Evolutionary conservation across 1,139 yeast species (phyloP), one percentile per base, ranked within the genome.

Genomic region (Pichia inconspicua): DNA sequence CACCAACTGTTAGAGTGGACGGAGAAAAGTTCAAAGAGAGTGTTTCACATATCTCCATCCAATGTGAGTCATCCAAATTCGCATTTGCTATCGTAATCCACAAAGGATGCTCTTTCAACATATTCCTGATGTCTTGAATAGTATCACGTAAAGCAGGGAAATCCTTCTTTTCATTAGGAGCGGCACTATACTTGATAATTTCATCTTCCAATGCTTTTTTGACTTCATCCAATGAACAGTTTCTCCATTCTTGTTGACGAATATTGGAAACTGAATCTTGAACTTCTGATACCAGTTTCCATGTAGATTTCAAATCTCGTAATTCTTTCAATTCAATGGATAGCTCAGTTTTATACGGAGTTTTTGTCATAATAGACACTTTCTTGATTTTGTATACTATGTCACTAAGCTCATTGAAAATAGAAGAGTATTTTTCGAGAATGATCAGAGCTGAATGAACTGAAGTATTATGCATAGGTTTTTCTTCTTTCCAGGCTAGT

Each of bases 111-210:
- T 68, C 63, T 47, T 71, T 70, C 28, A 75, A 56, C 36, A 74
- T 62, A 2, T 62, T 58, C 49, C 75, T 75, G 6, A 85, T 63
- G 0, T 62, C 59, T 14, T 65, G 66, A 54, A 80, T 81, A 31
- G 83, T 70, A 40, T 75, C 75, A 54, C 77, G 84, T 60, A 82
- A 84, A 0, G 90, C 88, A 1, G 81, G 70, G 60, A 85, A 84
- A 54, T 82, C 89, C 8, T 88, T 73, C 22, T 83, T 72, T 19
- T 15, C 37, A 34, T 34, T 34, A 6, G 37, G 15, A 34, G 15
- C 22, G 15, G 17, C 6, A n/a, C 22, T 17, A 34, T 34, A 17
- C 10, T 30, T 30, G 14, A 30, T 14, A 30, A 30, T 30, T n/a
- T 34, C 37, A n/a, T 14, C 11, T 34, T 34, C 37, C 19, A 34